Evolutionary conservation across 805 yeast species (phyloP), one percentile per base, ranked within the genome.

Genomic region (Barnettozyma sp.): DNA sequence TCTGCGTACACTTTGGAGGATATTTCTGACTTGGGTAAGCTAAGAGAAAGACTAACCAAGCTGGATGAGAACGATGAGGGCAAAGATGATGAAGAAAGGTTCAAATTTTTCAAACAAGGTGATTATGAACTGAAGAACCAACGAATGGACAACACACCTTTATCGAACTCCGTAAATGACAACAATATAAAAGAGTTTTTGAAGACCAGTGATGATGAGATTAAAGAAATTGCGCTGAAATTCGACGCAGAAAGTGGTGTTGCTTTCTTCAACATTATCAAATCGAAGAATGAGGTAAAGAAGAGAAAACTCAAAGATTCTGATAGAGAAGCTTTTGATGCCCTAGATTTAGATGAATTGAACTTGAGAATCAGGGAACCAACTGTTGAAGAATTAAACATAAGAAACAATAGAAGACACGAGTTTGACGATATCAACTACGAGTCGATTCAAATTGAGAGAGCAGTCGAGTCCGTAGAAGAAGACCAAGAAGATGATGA

Each of bases 381-480:
- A 34, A 78, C 80, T 9, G 76, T 81, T 5, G 69, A 67, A 31
- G 95, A 86, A 56, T 63, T 76, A 43, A 73, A 72, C 44, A 65
- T 63, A 36, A 72, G 90, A 64, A 94, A 86, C 56, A 70, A 66
- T 36, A 55, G 67, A 24, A 71, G 94, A 63, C 74, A 82, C 31
- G 71, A 65, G 41, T 84, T 65, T 50, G 94, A 84, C 61, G 90
- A 92, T 26, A 80, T 82, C 65, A 82, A 78, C 49, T 83, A 79
- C 54, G 82, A 77, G 29, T 73, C 71, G 9, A 73, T 65, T 7
- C 71, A 59, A 16, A 37, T 37, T 14, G 40, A 35, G 14, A 21
- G n/a, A n/a, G n/a, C n/a, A n/a, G n/a, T n/a, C n/a, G n/a, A n/a
- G n/a, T n/a, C n/a, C n/a, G n/a, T n/a, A n/a, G n/a, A 56, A 6